Base-by-base conservation (phyloP, 371 early-diverging fungal species). In the Lichtheimia ramosa region DNA sequence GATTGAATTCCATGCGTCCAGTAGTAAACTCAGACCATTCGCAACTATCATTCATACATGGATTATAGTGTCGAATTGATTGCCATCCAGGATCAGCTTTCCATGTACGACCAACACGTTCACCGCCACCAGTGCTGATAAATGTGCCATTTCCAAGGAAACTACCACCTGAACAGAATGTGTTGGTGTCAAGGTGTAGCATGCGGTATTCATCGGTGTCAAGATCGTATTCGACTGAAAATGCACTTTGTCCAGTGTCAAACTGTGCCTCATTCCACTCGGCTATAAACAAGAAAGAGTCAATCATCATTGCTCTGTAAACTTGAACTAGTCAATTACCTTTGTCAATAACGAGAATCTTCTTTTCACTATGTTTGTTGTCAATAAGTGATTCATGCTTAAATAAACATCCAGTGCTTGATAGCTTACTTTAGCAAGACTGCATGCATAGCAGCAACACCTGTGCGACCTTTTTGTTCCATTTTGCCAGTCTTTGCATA, bases 121-220 rank as follows among this genome's bases (percentile, higher is more conserved):
- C 84, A 10, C 76, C 85, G 18, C 86, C 86, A 18, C 84, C 86
- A 1, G 79, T 82, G 51, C 79, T 81, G 54, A 86, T 82, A 48
- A 86, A 67, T 3, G 80, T 84, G 15, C 85, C 85, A 39, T 86
- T 83, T 5, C 57, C 72, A 27, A 84, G 65, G 59, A 83, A 83
- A 14, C 83, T 82, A 50, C 86, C 86, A 6, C 79, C 84, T 3
- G 85, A 84, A 57, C 86, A 86, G 54, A 86, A 86, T 5, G 85
- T 86, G 54, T 86, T 86, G 41, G 86, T 84, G 16, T 76, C 68
- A 14, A 84, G 60, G 40, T 71, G 62, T 2, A 86, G 54, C 16
- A 73, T 55, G 43, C 85, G 67, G 61, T 74, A 82, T 16, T 51
- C 57, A 50, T 83, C 69, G 3, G 72, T 79, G 7, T 68, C 69